These are phyloP conservation scores for Panicum virgatum DNA, from an alignment of 202 grass and related monocot species.

Conservation along the genomic window DNA sequence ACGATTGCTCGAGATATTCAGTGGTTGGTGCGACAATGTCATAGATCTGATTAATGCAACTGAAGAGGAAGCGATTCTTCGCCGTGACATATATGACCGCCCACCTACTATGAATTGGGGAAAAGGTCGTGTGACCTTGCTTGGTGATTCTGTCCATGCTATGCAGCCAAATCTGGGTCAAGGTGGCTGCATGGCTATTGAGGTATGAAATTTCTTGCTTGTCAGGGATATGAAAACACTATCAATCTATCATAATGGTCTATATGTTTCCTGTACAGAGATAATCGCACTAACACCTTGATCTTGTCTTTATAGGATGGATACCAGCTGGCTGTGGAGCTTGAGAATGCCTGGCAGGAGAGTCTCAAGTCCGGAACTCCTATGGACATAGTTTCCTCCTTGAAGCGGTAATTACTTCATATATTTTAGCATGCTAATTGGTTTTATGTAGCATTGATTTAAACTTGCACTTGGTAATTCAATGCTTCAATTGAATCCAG, in stretches of 20 bases:
- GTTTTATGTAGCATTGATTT: conserved; percentile 12
- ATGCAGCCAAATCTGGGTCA: conserved; percentile 99
- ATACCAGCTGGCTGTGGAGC: conserved; percentile 95
- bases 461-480: conserved; percentile 18
- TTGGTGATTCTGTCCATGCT: conserved; percentile 97
- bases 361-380: conserved; percentile 67
- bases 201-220: conserved; percentile 58
- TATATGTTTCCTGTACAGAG: background rate
- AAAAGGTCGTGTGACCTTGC: conserved; percentile 93
- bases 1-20: conserved; percentile 77
- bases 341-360: conserved; percentile 85
- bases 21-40: conserved; percentile 96
- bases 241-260: background rate
- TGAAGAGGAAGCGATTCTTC: conserved; percentile 82
- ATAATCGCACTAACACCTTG: background rate
- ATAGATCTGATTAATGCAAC: conserved; percentile 85
- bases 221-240: background rate
- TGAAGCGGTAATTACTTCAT: conserved; percentile 70
- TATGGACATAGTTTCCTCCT: conserved; percentile 73
- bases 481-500: background rate
- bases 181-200: conserved; percentile 99
- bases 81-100: conserved; percentile 92
- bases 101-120: conserved; percentile 82
- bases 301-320: conserved; percentile 69
- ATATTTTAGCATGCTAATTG: conserved; percentile 3